A percentile compares a stretch with the other conserved stretches of the same genome.
Conservation (phyloP, 257 asterid species). For the Perilla frutescens region DNA sequence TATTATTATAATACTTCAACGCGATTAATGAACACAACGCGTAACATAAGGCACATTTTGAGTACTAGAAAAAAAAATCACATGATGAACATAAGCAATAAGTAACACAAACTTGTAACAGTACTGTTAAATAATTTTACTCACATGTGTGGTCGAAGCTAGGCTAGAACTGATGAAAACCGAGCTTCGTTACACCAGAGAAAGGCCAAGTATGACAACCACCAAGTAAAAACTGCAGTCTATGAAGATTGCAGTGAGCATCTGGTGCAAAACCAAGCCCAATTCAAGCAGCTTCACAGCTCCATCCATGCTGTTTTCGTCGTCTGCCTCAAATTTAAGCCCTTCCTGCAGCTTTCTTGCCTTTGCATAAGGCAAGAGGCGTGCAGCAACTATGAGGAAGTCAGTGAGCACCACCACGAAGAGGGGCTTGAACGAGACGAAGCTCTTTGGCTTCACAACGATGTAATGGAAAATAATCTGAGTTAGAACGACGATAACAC, state of each 20-base stretch:
- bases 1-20: not conserved
- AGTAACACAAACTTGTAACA: too few species aligned
- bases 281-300: conserved; percentile 67
- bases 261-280: conserved; percentile 70
- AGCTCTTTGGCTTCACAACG: conserved; percentile 58
- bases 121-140: not conserved
- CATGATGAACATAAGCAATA: not conserved
- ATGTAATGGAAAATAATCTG: conserved; percentile 54
- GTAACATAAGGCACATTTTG: not conserved
- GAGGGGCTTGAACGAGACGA: conserved; percentile 72
- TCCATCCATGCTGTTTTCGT: conserved; percentile 53
- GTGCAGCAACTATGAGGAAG: conserved; percentile 54
- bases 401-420: conserved; percentile 62
- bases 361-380: conserved; percentile 41
- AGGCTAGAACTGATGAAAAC: not conserved
- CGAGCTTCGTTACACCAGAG: conserved; percentile 41
- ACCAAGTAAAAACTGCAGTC: conserved; percentile 80
- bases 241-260: conserved; percentile 61
- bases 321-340: conserved; percentile 15
- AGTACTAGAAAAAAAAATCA: too few species aligned
- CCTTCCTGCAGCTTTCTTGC: conserved; percentile 27
- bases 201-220: conserved; percentile 67
- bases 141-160: not conserved
- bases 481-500: conserved; percentile 61
- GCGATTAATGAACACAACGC: not conserved